Evolutionary conservation across 495 filamentous ascomycete species (phyloP).

Genomic region (Aspergillus biplanus): DNA sequence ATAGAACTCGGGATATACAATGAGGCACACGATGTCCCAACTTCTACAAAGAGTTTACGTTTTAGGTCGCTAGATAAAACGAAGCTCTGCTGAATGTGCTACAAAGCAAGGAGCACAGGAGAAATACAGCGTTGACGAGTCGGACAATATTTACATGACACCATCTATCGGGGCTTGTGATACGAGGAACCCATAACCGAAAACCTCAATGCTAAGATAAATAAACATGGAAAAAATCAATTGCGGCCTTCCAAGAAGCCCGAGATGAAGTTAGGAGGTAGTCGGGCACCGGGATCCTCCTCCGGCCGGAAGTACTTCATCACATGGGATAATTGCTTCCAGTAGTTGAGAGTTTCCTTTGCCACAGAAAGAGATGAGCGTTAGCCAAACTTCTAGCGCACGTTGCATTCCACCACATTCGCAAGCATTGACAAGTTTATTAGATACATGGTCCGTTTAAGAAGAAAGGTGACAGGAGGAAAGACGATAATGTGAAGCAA

Average conservation of each 20-base stretch:
- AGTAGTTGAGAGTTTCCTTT: slow-evolving; percentile 97
- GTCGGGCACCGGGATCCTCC: slow-evolving; percentile 75
- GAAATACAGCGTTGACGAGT: slow-evolving; percentile 35
- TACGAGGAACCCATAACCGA: slow-evolving; percentile 25
- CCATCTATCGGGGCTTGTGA: slow-evolving; percentile 35
- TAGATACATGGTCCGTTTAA: not conserved
- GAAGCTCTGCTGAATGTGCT: too few species aligned
- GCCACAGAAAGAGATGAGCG: too few species aligned
- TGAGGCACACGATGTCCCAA: too few species aligned
- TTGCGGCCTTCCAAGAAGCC: slow-evolving; percentile 82
- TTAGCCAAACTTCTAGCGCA: too few species aligned
- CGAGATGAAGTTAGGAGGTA: slow-evolving; percentile 86
- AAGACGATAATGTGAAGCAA: not conserved
- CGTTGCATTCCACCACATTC: too few species aligned
- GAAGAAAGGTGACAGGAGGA: not conserved
- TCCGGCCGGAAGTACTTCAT: slow-evolving; percentile 96
- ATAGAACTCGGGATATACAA: too few species aligned
- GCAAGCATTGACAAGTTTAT: not conserved
- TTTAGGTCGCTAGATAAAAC: too few species aligned
- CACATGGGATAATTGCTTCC: slow-evolving; percentile 95
- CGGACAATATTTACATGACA: slow-evolving; percentile 51
- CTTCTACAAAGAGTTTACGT: too few species aligned
- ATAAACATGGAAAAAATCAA: slow-evolving; percentile 33
- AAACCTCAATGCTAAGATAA: slow-evolving; percentile 31
- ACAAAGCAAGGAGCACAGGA: not conserved